Base-by-base conservation (phyloP, 495 filamentous ascomycete species). In the Aspergillus funiculosus region DNA sequence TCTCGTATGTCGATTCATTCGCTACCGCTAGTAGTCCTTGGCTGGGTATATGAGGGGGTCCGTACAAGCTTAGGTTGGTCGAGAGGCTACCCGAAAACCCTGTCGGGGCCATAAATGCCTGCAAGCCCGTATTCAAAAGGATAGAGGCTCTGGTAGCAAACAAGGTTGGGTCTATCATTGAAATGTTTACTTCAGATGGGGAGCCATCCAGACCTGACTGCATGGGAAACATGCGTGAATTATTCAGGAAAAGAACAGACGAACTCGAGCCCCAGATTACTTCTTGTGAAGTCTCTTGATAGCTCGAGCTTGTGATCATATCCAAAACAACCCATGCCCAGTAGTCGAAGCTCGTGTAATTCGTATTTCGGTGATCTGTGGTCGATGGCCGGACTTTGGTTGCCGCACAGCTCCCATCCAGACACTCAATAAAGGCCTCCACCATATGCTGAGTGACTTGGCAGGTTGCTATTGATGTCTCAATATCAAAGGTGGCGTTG, bases 61-160 rank as follows among this genome's bases (percentile, higher is more conserved):
- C 51, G 20, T 53, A 53, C 9, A 40, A 1, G 15, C 31, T 44
- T 15, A 53, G 22, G 14, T 53, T 53, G 2, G 50, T 31, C 28
- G 51, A 31, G 17, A 53, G 46, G 11, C 15, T 19, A 28, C 51
- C 51, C 2, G 44, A 34, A 21, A 53, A 53, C 2, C 31, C 44
- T 0, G 45, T 43, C 3, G 51, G 51, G 25, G 44, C 46, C 51
- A 49, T 53, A 25, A 53, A 45, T 11, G 40, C 44, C 39, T 53
- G 51, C 1, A 53, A 5, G 14, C 31, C 51, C 7, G 51, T 53
- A 35, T 49, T 53, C 17, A 53, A 19, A 10, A 53, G 35, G 17
- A 53, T 36, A 9, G 51, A 49, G 11, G 40, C 51, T 34, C 51
- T 31, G 3, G 19, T 31, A 3, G 43, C 13, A 18, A 53, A 31